Conservation (phyloP, 2,329 filamentous ascomycete species). For the Penicillium brevicompactum region DNA sequence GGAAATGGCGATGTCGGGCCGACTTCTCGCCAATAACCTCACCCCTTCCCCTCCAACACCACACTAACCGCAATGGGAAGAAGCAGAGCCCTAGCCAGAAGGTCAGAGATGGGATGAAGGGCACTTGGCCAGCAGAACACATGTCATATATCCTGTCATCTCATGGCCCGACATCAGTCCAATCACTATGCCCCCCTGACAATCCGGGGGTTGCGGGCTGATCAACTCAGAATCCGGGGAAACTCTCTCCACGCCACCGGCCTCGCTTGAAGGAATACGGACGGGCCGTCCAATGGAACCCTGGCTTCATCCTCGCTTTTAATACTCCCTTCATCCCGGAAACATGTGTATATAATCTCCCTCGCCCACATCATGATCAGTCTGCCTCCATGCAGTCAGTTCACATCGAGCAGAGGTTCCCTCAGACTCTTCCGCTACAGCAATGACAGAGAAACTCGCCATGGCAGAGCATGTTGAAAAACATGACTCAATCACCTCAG, state of each 20-base stretch:
- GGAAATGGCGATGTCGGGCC: not conserved
- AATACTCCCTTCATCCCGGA: not conserved
- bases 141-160: not conserved
- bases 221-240: conserved; percentile 1
- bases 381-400: not conserved
- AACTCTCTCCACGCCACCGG: conserved; percentile 1
- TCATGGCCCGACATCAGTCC: conserved; percentile 1
- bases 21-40: not conserved
- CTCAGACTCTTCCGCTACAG: not conserved
- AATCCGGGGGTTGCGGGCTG: conserved; percentile 5
- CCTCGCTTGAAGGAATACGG: not conserved
- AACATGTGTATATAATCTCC: not conserved
- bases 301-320: not conserved
- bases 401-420: not conserved
- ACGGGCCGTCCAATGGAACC: conserved; percentile 4
- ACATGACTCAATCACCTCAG: not conserved
- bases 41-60: not conserved
- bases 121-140: too few relatives aligned
- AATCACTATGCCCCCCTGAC: not conserved
- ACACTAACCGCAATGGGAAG: not conserved
- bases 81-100: not conserved
- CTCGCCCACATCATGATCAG: not conserved
- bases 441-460: conserved; percentile 8
- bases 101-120: not conserved
- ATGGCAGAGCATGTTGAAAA: conserved; percentile 4